These are phyloP conservation scores for Calonectria montana DNA, from an alignment of 2,329 filamentous ascomycete genomes.

Conservation along the genomic window DNA sequence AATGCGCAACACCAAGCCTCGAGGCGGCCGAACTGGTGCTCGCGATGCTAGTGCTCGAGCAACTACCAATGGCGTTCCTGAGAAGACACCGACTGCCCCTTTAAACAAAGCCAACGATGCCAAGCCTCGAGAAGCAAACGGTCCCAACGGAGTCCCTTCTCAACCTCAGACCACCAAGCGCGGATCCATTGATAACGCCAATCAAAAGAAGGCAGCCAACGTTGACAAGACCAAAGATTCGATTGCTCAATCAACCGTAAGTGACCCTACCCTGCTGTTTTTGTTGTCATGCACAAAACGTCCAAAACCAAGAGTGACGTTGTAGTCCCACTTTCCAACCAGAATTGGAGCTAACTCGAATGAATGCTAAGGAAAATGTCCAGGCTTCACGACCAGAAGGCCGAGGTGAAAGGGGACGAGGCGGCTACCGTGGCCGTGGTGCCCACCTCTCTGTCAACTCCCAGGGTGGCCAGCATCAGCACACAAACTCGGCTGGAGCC, in stretches of 20 bases:
- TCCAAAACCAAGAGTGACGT: background rate
- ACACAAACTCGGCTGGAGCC: constrained; percentile 36
- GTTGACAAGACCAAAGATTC: constrained; percentile 57
- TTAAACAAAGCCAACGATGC: constrained; percentile 48
- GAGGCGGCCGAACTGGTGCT: constrained; percentile 59
- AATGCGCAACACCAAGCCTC: constrained; percentile 60
- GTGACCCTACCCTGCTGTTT: constrained; percentile 36
- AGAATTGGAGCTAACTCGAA: constrained; percentile 21
- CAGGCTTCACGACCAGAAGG: constrained; percentile 49
- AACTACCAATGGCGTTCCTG: constrained; percentile 47
- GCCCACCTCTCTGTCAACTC: constrained; percentile 53
- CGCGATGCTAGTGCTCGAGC: constrained; percentile 50
- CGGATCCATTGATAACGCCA: constrained; percentile 53
- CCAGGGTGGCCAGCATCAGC: constrained; percentile 49
- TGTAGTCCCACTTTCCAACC: background rate
- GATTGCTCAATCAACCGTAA: constrained; percentile 51
- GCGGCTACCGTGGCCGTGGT: constrained; percentile 59
- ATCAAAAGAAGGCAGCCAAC: constrained; percentile 56
- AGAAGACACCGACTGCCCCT: constrained; percentile 50
- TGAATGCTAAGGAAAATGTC: constrained; percentile 39
- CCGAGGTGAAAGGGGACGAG: constrained; percentile 55
- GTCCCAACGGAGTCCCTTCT: constrained; percentile 50
- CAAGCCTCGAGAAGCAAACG: constrained; percentile 50
- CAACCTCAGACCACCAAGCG: constrained; percentile 57
- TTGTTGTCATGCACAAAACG: background rate